These are phyloP conservation scores for Thermothelomyces thermophilus DNA, from an alignment of 2,329 filamentous ascomycete genomes.

Conservation along the genomic window DNA sequence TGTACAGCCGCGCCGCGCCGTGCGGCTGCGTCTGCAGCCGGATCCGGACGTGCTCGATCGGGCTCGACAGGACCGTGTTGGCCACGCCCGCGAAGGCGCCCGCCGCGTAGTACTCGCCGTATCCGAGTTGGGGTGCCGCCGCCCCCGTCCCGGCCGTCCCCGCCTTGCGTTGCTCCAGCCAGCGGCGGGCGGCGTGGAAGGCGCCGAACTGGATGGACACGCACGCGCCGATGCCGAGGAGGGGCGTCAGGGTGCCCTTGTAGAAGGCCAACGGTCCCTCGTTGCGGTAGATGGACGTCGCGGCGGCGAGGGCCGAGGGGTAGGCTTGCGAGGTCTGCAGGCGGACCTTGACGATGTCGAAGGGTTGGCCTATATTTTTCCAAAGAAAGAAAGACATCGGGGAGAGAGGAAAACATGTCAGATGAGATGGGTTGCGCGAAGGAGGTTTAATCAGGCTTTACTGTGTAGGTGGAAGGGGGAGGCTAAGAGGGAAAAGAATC, in stretches of 20 bases:
- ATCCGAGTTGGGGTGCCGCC: slow-evolving; percentile 53
- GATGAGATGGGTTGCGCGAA: no score
- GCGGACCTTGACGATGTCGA: slow-evolving; percentile 95
- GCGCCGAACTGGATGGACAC: slow-evolving; percentile 98
- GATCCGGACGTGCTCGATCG: slow-evolving; percentile 96
- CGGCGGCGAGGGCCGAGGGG: slow-evolving; percentile 71
- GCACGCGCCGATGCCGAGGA: slow-evolving; percentile 94
- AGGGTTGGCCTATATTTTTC: slow-evolving; percentile 51
- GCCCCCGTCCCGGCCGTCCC: slow-evolving; percentile 36
- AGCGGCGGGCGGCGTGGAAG: slow-evolving; percentile 86
- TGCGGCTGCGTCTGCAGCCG: slow-evolving; percentile 94
- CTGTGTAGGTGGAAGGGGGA: no score
- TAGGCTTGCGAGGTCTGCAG: slow-evolving; percentile 85
- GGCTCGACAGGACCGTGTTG: slow-evolving; percentile 80
- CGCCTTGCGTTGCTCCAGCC: slow-evolving; percentile 68
- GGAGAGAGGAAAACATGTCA: slow-evolving; percentile 1
- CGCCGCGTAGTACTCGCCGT: slow-evolving; percentile 80
- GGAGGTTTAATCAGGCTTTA: no score
- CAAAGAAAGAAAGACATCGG: not conserved
- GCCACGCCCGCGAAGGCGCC: slow-evolving; percentile 89
- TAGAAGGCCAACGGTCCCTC: slow-evolving; percentile 93
- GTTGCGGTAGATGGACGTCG: slow-evolving; percentile 74
- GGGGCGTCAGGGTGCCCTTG: slow-evolving; percentile 92
- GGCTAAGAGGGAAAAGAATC: no score
- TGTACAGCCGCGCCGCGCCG: slow-evolving; percentile 69